Base-by-base conservation (phyloP, 106 monocot genomes). In the Dendrobium officinale region DNA sequence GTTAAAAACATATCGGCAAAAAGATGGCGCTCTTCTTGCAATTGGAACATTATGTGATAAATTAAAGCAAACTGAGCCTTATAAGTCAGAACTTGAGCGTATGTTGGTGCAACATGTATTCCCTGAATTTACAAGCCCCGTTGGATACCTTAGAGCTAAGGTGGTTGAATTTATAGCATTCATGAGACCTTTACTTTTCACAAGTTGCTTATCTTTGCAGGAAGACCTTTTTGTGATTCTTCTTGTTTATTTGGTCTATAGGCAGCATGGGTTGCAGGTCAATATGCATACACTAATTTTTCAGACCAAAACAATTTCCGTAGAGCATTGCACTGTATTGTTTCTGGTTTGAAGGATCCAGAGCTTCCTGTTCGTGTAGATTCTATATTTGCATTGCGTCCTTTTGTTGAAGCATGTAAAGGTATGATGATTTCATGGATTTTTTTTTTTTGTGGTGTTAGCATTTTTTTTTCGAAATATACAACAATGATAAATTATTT, bases 181-280 rank as follows among this genome's bases (percentile, higher is more conserved):
- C 42, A 29, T 42, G n/a, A 18, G 4, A 44, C 49, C 8, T 82
- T 75, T 56, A 47, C 16, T 43, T 75, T 80, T 59, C 10, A 44
- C 61, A 58, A 56, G 66, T 31, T 56, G 18, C 66, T 41, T 55
- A 17, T 59, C 17, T 86, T 41, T 13, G 13, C 10, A 49, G 49
- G 4, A n/a, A 76, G 27, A 76, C 13, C 11, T 76, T 18, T 15
- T 44, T 51, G n/a, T 44, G 1, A 18, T 75, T 20, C n/a, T 76
- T 26, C 6, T 76, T 45, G 6, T 73, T 56, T 16, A 27, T 6
- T 33, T 77, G 22, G 3, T 42, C 26, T 78, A 73, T 51, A 99
- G 99, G 99, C 99, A 55, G 93, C 95, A 67, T 99, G 99, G 99
- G 99, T 99, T 84, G 91, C 95, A 37, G 99, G 99, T 5, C 99